These are phyloP conservation scores for Symbiodinium natans DNA, from an alignment of 73 alveolate genomes.

Conservation along the genomic window DNA sequence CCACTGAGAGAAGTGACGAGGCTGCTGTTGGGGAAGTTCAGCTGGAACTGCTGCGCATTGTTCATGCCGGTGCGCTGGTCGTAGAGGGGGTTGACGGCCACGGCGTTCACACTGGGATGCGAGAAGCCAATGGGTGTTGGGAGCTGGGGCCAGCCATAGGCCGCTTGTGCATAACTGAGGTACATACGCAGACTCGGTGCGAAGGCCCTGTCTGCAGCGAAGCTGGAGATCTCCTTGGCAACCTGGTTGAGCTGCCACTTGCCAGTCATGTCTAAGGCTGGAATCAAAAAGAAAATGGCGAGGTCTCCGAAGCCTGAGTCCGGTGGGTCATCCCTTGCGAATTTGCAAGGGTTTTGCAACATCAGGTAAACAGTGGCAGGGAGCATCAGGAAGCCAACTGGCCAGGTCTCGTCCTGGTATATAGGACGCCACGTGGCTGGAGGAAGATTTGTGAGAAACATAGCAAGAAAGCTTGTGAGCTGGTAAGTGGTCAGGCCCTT, in stretches of 20 bases:
- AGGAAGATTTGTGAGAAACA: background rate
- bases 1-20: constrained; percentile 24
- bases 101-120: background rate
- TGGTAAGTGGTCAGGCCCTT: background rate
- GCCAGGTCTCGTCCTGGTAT: background rate
- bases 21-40: constrained; percentile 17
- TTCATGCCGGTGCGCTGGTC: constrained; percentile 42
- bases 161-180: background rate
- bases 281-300: background rate
- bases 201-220: background rate
- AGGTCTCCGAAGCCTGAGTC: background rate
- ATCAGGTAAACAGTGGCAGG: background rate
- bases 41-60: constrained; percentile 3
- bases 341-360: background rate
- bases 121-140: constrained; percentile 51
- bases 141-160: constrained; percentile 51
- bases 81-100: constrained; percentile 22
- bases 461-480: background rate
- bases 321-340: background rate
- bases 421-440: background rate
- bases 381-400: background rate
- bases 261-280: constrained; percentile 33
- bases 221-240: background rate
- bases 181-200: background rate
- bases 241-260: constrained; percentile 8